A percentile compares a stretch with the other conserved stretches of the same genome.
These are phyloP conservation scores for Colletotrichum godetiae DNA, from an alignment of 2,329 filamentous ascomycete genomes.

Conservation along the genomic window DNA sequence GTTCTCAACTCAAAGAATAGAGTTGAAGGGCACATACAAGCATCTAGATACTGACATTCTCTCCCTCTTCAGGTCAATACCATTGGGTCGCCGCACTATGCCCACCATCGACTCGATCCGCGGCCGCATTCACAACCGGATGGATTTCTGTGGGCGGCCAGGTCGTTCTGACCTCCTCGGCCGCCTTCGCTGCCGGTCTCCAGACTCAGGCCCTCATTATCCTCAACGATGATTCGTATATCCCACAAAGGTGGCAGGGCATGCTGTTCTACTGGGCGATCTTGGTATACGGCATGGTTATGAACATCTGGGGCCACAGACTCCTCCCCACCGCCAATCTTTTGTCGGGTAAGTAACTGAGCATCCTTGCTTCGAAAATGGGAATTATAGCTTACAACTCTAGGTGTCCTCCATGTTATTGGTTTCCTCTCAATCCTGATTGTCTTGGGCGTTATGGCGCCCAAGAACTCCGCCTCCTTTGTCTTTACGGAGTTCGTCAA, in stretches of 20 bases:
- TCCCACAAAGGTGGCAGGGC: slow-evolving; percentile 55
- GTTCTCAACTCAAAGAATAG: not conserved
- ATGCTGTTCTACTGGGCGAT: slow-evolving; percentile 60
- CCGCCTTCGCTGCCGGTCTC: slow-evolving; percentile 57
- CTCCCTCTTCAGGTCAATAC: slow-evolving; percentile 50
- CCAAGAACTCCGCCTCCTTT: slow-evolving; percentile 43
- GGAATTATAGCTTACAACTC: not conserved
- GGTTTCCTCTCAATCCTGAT: slow-evolving; percentile 44
- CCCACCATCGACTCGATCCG: slow-evolving; percentile 45
- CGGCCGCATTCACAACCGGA: slow-evolving; percentile 53
- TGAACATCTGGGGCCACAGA: slow-evolving; percentile 56
- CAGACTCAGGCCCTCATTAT: slow-evolving; percentile 56
- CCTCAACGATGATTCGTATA: slow-evolving; percentile 53
- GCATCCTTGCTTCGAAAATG: not conserved
- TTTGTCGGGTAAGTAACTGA: slow-evolving; percentile 22
- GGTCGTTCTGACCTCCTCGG: slow-evolving; percentile 57
- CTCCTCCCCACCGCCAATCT: slow-evolving; percentile 50
- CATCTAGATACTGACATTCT: not conserved
- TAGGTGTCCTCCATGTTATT: slow-evolving; percentile 41
- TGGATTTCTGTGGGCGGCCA: slow-evolving; percentile 60
- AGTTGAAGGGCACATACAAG: not conserved
- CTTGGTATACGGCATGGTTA: slow-evolving; percentile 46
- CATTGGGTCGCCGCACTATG: slow-evolving; percentile 56
- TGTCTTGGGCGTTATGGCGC: slow-evolving; percentile 44
- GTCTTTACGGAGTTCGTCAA: slow-evolving; percentile 48